Percentiles rank a stretch among this genome's conserved stretches.
phyloP scores from a whole-genome alignment of 2,329 filamentous ascomycete genomes.

The Fusarium circinatum region DNA sequence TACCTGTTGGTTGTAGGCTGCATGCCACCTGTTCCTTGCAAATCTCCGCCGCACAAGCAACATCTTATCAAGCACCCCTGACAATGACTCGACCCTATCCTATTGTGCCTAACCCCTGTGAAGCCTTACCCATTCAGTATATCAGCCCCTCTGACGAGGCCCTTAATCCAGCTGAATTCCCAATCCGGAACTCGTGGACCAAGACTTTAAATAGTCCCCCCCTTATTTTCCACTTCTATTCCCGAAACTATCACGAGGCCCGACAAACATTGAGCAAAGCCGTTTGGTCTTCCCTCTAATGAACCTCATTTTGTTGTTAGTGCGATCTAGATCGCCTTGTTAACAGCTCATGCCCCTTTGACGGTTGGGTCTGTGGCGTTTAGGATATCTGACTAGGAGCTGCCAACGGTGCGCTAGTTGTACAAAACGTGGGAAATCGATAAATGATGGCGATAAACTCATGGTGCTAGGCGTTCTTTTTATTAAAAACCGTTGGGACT shows the following conservation, averaged over 20 bases:
- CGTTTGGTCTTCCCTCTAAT: neutral
- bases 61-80: neutral
- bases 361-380: constrained; percentile 27
- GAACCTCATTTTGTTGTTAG: neutral
- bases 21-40: too few relatives aligned
- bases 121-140: neutral
- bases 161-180: neutral
- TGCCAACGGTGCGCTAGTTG: constrained; percentile 7
- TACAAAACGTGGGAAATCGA: neutral
- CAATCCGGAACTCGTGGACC: constrained; percentile 9
- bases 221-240: neutral
- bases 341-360: constrained; percentile 3
- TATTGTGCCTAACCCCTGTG: rapidly evolving
- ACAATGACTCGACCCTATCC: neutral
- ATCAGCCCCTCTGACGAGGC: neutral
- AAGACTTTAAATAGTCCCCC: constrained; percentile 15
- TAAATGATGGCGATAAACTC: constrained; percentile 17
- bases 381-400: constrained; percentile 11
- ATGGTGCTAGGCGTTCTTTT: neutral
- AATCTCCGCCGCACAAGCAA: neutral
- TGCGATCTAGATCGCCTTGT: constrained; percentile 13
- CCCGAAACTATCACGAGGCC: neutral
- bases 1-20: too few relatives aligned
- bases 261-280: neutral
- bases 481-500: neutral